These are phyloP conservation scores for Aphanomyces stellatus DNA, from an alignment of 352 stramenopile genomes.

Conservation along the genomic window DNA sequence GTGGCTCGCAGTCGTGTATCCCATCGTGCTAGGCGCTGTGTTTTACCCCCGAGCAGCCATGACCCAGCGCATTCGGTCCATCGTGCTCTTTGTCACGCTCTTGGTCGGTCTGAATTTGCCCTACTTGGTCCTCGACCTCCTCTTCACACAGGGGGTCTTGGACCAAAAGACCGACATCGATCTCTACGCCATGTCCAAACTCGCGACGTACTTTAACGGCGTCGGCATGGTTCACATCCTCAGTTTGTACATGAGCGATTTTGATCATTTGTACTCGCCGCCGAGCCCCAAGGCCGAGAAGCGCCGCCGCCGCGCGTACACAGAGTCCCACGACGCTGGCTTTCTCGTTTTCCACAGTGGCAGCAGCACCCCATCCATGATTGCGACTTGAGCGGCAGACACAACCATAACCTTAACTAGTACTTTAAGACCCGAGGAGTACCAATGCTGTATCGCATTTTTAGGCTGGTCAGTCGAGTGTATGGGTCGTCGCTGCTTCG, in stretches of 20 bases:
- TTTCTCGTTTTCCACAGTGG: neutral
- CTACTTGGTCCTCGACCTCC: neutral
- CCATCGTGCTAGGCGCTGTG: neutral
- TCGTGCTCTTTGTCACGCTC: neutral
- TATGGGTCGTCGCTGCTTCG: too few relatives aligned
- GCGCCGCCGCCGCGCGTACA: too few relatives aligned
- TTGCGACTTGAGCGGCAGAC: too few relatives aligned
- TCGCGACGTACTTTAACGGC: neutral
- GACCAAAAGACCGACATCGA: neutral
- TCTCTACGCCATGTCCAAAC: neutral
- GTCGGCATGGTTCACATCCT: neutral
- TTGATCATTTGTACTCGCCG: too few relatives aligned
- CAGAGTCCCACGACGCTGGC: neutral
- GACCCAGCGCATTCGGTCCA: neutral
- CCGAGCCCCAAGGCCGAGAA: too few relatives aligned
- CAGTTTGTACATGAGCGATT: neutral
- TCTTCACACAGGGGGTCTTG: neutral
- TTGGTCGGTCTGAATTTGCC: neutral
- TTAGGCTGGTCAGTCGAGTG: too few relatives aligned
- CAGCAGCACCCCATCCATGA: too few relatives aligned
- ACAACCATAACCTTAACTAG: too few relatives aligned
- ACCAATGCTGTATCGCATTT: too few relatives aligned
- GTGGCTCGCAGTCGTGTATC: neutral
- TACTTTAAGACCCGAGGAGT: too few relatives aligned
- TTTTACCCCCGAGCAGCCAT: neutral